Base-by-base conservation (phyloP, 176 grass and related monocot species). In the Saccharum officinarum region DNA sequence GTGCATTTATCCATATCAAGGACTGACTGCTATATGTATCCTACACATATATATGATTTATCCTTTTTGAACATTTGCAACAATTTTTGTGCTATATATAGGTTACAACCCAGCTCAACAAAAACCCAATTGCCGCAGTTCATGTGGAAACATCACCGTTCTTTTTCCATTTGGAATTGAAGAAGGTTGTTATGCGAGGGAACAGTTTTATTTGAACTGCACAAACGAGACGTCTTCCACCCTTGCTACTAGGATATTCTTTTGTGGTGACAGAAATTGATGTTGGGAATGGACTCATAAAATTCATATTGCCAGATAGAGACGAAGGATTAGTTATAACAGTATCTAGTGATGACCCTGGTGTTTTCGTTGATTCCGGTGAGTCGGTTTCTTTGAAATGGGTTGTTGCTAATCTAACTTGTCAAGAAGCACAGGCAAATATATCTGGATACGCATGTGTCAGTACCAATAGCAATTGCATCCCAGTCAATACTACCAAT, bases 131-230 rank as follows among this genome's bases (percentile, higher is more conserved):
- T 73, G 71, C 42, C 15, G 6, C 23, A 23, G 2, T 8, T 15
- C 0, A 4, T 73, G 71, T 47, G 71, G 71, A 73, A 73, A 3
- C 6, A 73, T 45, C 5, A 47, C 12, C 0, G 71, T 73, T 73
- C 42, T 12, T 47, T 73, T 73, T 47, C 71, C 71, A 8, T 73
- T 73, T 73, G 71, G 71, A 4, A 28, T 73, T 46, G 71, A 46
- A 47, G 71, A 73, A 3, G 71, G 42, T 8, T 73, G 71, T 30
- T 73, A 6, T 17, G 71, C 42, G 6, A 73, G 71, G 10, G 0
- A 73, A 47, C 12, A 73, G 2, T 73, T 73, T 73, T 73, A 47
- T 47, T 18, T 73, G 12, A 73, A 73, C 71, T 73, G 71, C 42
- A 73, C 71, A 8, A 73, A 73, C 0, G 1, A 1, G 23, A 73